phyloP scores from a whole-genome alignment of 805 yeast species.

The Metschnikowia aberdeeniae region DNA sequence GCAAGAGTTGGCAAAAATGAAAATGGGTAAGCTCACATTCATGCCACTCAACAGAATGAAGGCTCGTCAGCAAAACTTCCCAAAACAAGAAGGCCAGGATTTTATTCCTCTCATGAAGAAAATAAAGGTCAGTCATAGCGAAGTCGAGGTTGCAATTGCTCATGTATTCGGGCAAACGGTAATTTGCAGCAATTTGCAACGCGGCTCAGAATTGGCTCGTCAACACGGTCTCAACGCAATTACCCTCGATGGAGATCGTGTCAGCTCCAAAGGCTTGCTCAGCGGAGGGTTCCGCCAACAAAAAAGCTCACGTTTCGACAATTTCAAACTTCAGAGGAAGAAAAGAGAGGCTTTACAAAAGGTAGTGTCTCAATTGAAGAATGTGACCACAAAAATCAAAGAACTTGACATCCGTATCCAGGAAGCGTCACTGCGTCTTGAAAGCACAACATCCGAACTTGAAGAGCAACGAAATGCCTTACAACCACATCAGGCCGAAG shows the following conservation, averaged over 20 bases:
- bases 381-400: constrained; percentile 33
- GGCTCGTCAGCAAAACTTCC: constrained; percentile 45
- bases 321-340: constrained; percentile 52
- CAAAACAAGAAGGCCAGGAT: constrained; percentile 51
- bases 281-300: constrained; percentile 85
- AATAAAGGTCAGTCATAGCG: constrained; percentile 52
- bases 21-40: constrained; percentile 83
- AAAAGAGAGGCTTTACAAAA: constrained; percentile 43
- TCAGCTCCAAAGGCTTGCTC: constrained; percentile 76
- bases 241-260: constrained; percentile 89
- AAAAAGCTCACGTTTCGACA: constrained; percentile 64
- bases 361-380: constrained; percentile 33
- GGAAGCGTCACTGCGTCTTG: constrained; percentile 42
- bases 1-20: constrained; percentile 66
- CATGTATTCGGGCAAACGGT: constrained; percentile 81
- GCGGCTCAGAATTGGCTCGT: constrained; percentile 65
- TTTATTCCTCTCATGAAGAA: constrained; percentile 77
- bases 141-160: constrained; percentile 60
- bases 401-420: constrained; percentile 51
- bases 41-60: constrained; percentile 77
- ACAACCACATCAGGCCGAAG: constrained; percentile 42
- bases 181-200: constrained; percentile 65
- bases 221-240: constrained; percentile 64
- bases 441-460: constrained; percentile 30
- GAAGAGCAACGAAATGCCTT: constrained; percentile 41